phyloP scores from a whole-genome alignment of 2,329 filamentous ascomycete genomes.

The Arthrobotrys musiformis region DNA sequence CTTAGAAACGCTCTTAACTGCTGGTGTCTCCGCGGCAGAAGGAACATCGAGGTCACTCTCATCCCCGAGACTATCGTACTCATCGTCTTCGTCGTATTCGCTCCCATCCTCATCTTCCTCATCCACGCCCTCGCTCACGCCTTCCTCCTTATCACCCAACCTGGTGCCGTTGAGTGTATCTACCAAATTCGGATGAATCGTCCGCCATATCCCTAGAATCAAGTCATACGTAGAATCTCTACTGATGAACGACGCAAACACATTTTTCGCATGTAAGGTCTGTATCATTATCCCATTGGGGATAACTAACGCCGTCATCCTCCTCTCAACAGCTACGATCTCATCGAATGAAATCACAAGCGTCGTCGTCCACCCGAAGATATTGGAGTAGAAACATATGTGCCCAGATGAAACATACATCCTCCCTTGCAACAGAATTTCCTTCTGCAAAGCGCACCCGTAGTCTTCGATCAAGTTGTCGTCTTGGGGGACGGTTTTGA shows the following conservation, averaged over 20 bases:
- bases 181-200: conserved; percentile 88
- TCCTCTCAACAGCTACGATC: conserved; percentile 95
- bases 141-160: conserved; percentile 75
- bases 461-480: conserved; percentile 99
- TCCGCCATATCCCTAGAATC: conserved; percentile 98
- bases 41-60: conserved; percentile 68
- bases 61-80: conserved; percentile 69
- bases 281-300: conserved; percentile 98
- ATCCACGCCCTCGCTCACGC: conserved; percentile 73
- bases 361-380: conserved; percentile 96
- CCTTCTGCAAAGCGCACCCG: conserved; percentile 92
- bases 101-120: conserved; percentile 74
- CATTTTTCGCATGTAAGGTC: conserved; percentile 91
- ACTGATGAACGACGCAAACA: conserved; percentile 94
- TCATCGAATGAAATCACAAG: conserved; percentile 98
- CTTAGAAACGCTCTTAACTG: conserved; percentile 70
- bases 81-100: conserved; percentile 68
- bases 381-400: conserved; percentile 98
- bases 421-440: conserved; percentile 92
- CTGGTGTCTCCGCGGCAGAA: conserved; percentile 64
- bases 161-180: conserved; percentile 75
- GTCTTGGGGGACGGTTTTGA: conserved; percentile 96
- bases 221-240: conserved; percentile 96
- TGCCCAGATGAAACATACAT: conserved; percentile 97
- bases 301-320: conserved; percentile 93